These are phyloP conservation scores for Gynostemma pentaphyllum DNA, from an alignment of 306 rosid genomes.

Conservation along the genomic window DNA sequence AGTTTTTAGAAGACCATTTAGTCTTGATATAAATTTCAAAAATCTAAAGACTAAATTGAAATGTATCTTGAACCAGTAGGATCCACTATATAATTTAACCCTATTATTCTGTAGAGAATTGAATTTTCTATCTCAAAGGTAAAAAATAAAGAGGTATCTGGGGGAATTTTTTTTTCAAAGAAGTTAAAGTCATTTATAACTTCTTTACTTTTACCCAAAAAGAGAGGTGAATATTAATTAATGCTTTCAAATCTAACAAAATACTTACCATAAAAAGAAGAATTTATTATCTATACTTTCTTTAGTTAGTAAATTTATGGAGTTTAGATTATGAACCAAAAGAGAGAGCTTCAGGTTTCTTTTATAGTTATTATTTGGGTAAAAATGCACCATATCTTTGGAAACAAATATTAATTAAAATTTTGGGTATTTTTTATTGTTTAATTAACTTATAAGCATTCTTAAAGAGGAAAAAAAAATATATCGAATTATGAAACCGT, in stretches of 20 bases:
- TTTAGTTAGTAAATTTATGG: not conserved
- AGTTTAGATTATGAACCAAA: not conserved
- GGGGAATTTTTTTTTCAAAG: not conserved
- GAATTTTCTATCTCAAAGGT: too few relatives aligned
- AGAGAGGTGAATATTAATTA: not conserved
- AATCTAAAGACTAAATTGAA: too few relatives aligned
- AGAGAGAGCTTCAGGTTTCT: not conserved
- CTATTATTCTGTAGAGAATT: too few relatives aligned
- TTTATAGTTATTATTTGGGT: not conserved
- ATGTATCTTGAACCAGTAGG: too few relatives aligned
- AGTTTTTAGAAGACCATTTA: too few relatives aligned
- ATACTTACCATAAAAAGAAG: not conserved
- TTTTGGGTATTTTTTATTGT: not conserved
- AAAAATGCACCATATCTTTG: not conserved
- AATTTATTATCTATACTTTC: not conserved
- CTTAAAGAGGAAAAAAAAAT: not conserved
- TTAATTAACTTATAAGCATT: not conserved
- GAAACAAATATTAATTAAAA: not conserved
- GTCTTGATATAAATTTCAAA: too few relatives aligned
- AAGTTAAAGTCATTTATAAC: not conserved
- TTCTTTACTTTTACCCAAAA: conserved; percentile 2
- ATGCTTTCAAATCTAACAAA: conserved; percentile 3
- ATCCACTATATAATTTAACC: too few relatives aligned
- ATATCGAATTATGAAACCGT: not conserved
- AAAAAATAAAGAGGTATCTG: too few relatives aligned